These are phyloP conservation scores for Neoarthrinium moseri DNA, from an alignment of 2,329 filamentous ascomycete genomes.

Conservation along the genomic window DNA sequence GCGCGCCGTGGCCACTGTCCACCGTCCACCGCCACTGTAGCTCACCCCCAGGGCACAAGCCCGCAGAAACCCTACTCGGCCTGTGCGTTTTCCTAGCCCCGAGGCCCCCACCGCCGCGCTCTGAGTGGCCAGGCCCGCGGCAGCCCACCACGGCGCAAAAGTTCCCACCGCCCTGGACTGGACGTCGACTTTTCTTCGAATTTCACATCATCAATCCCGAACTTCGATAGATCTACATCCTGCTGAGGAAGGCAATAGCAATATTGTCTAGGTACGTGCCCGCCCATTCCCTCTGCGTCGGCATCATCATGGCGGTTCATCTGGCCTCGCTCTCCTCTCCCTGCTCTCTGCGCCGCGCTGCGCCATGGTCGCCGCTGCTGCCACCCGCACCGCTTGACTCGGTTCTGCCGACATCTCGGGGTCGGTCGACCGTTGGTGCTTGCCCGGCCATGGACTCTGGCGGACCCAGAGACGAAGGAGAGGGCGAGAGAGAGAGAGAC, in stretches of 20 bases:
- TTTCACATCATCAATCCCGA: slow-evolving; percentile 21
- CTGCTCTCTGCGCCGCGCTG: no score
- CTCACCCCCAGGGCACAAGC: background rate
- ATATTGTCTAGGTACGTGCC: slow-evolving; percentile 61
- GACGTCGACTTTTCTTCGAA: background rate
- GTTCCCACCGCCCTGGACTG: background rate
- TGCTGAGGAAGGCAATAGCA: slow-evolving; percentile 62
- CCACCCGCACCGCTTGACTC: no score
- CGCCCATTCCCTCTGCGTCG: background rate
- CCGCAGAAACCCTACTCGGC: slow-evolving; percentile 4
- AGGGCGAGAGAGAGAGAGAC: no score
- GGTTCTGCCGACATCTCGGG: no score
- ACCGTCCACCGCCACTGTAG: background rate
- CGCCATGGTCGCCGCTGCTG: no score
- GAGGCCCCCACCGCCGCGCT: background rate
- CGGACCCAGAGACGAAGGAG: no score
- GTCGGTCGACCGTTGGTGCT: no score
- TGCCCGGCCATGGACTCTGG: no score
- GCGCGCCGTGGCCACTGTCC: background rate
- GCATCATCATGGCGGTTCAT: no score
- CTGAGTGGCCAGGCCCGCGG: no score
- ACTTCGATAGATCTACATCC: slow-evolving; percentile 35
- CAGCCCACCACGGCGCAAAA: slow-evolving; percentile 1
- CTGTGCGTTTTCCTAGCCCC: slow-evolving; percentile 1
- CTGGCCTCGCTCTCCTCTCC: no score